These are phyloP conservation scores for Warburgia ugandensis DNA, from an alignment of 164 flowering plant genomes.

Conservation along the genomic window DNA sequence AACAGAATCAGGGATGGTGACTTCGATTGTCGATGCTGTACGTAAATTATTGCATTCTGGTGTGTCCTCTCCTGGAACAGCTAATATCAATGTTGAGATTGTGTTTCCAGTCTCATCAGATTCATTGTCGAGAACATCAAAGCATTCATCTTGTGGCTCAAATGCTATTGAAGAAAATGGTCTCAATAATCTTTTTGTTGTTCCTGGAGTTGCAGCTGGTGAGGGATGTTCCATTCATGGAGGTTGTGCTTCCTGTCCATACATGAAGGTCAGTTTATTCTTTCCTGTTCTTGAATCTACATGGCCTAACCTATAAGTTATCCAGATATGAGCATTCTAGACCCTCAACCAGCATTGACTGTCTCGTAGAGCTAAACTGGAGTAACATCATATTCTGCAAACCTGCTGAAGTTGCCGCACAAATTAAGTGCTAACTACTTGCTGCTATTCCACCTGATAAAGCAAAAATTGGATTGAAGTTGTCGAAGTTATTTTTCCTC, in stretches of 20 bases:
- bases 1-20: slow-evolving; percentile 97
- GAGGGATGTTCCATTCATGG: slow-evolving; percentile 98
- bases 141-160: slow-evolving; percentile 21
- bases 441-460: too few relatives aligned
- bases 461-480: too few relatives aligned
- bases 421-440: too few relatives aligned
- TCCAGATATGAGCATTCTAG: too few relatives aligned
- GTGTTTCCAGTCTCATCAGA: slow-evolving; percentile 96
- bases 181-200: slow-evolving; percentile 36
- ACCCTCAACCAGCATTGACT: too few relatives aligned
- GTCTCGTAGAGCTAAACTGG: too few relatives aligned
- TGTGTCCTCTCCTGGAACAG: slow-evolving; percentile 24
- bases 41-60: slow-evolving; percentile 43
- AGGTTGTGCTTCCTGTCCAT: slow-evolving; percentile 98
- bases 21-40: slow-evolving; percentile 82
- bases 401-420: too few relatives aligned
- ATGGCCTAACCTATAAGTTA: slow-evolving; percentile 9
- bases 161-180: slow-evolving; percentile 32
- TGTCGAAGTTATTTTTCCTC: too few relatives aligned
- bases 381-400: too few relatives aligned
- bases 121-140: slow-evolving; percentile 54
- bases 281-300: not conserved
- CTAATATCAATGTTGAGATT: slow-evolving; percentile 69
- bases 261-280: slow-evolving; percentile 74
- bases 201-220: slow-evolving; percentile 94